Evolutionary conservation across 208 protist genomes (phyloP).

Genomic region (Entamoeba dispar): DNA sequence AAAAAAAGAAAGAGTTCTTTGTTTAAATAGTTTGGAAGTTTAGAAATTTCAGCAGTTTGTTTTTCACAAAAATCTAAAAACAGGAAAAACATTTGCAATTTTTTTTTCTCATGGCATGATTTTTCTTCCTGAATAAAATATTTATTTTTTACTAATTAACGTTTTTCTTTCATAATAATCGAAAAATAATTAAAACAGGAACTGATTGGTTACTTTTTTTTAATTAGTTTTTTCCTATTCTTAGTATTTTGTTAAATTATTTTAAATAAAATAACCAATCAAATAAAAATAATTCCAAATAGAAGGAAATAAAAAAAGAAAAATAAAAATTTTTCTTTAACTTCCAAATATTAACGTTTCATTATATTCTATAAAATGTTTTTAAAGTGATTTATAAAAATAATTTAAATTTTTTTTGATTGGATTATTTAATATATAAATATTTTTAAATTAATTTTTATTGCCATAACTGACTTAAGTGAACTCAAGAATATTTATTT

Average conservation of each 20-base stretch:
- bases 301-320: background rate
- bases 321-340: background rate
- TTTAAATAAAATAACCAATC: background rate
- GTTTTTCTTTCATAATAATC: too few relatives aligned
- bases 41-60: too few relatives aligned
- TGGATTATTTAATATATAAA: background rate
- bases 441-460: background rate
- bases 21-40: too few relatives aligned
- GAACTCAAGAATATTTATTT: background rate
- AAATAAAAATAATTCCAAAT: background rate
- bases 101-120: too few relatives aligned
- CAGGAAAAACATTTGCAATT: too few relatives aligned
- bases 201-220: too few relatives aligned
- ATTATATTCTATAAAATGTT: background rate
- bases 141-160: too few relatives aligned
- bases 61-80: too few relatives aligned
- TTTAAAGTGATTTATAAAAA: background rate
- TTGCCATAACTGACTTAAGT: background rate
- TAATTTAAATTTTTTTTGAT: background rate
- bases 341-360: background rate
- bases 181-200: too few relatives aligned
- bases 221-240: background rate
- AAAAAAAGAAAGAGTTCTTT: too few relatives aligned
- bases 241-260: background rate
- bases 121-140: too few relatives aligned